Evolutionary conservation across 2,329 filamentous ascomycete genomes (phyloP).

Genomic region (Fusarium secorum): DNA sequence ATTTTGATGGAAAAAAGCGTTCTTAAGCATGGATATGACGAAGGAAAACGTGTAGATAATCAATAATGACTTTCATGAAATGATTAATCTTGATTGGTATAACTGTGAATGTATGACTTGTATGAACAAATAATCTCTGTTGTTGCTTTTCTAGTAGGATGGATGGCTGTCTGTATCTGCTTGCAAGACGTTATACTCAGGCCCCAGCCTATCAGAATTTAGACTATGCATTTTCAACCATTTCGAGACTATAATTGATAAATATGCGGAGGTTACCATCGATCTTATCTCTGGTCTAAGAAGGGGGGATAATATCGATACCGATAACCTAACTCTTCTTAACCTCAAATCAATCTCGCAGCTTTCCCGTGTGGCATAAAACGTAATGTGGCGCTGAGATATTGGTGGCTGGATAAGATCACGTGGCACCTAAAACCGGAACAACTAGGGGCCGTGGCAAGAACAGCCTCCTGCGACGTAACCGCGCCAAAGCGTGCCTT

Average conservation of each 20-base stretch:
- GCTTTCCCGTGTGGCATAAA: constrained; percentile 2
- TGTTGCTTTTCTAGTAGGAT: neutral
- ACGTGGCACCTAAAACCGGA: constrained; percentile 42
- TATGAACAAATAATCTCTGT: neutral
- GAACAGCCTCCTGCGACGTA: constrained; percentile 37
- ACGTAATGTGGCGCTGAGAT: neutral
- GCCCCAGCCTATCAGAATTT: constrained; percentile 10
- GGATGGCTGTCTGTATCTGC: no score
- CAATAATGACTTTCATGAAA: constrained; percentile 34
- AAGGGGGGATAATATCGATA: constrained; percentile 3
- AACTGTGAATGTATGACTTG: neutral
- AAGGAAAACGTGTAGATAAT: constrained; percentile 34
- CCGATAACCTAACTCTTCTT: constrained; percentile 7
- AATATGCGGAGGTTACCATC: neutral
- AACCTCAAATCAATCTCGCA: neutral
- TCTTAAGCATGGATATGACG: constrained; percentile 35
- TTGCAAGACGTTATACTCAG: neutral
- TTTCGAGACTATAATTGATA: neutral
- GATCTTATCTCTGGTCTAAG: neutral
- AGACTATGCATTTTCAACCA: neutral
- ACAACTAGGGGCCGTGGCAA: constrained; percentile 37
- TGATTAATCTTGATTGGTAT: neutral
- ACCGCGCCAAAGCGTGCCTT: constrained; percentile 40
- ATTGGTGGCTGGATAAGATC: neutral
- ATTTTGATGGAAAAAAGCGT: constrained; percentile 39